Evolutionary conservation across 805 yeast genomes (phyloP), one percentile per base, ranked within the genome.

Genomic region (Naumovozyma baii): DNA sequence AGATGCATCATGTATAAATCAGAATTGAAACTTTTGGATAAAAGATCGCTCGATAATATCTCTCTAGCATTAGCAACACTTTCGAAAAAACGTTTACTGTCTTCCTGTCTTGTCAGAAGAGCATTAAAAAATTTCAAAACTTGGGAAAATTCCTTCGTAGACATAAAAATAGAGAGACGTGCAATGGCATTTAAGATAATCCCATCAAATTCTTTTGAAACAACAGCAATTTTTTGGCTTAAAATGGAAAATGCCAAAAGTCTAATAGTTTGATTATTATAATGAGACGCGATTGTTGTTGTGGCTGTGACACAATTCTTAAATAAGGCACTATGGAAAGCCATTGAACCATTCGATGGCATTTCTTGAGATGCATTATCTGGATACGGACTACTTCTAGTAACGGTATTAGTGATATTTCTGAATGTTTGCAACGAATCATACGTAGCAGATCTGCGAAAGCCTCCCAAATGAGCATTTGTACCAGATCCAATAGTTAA

Each of bases 241-340:
- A 92, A 68, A 30, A 92, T 78, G 0, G 95, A 80, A 12, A 84
- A 78, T 0, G 94, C 79, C 47, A 92, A 69, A 3, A 83, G 78
- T 14, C 83, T 75, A 22, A 90, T 81, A 14, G 83, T 73, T 40
- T 76, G 78, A 47, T 83, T 92, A 33, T 74, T 70, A 51, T 83
- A 81, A 25, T 69, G 67, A 19, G 74, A 70, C 0, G 88, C 76
- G 31, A 88, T 73, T 36, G 77, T 77, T 33, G 78, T 70, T 7
- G 80, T 72, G 0, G 94, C 79, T 7, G 74, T 69, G 15, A 86
- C 73, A 19, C 87, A 77, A 54, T 86, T 84, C 42, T 73, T 69
- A 55, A 77, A 78, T 7, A 80, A 46, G 30, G 33, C 42, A 29
- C 45, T 44, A 37, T 52, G 59, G 32, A 47, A 47, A 14, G 37